Base-by-base conservation (phyloP, 106 monocot genomes). In the Agapanthus africanus region DNA sequence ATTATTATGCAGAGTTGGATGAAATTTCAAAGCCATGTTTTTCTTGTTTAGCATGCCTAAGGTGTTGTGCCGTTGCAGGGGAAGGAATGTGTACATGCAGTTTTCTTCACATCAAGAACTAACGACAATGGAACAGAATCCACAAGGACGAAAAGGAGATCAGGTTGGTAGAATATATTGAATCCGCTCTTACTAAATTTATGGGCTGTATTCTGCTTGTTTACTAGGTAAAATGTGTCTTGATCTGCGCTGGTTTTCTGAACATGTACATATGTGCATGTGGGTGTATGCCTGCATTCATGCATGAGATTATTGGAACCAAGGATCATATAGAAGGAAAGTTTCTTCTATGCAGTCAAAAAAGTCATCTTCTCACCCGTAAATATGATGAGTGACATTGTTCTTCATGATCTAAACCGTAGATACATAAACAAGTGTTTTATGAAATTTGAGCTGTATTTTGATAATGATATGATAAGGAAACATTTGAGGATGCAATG, bases 21-120 rank as follows among this genome's bases (percentile, higher is more conserved):
- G 50, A 19, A 21, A 21, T n/a, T n/a, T 50, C n/a, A 50, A 50
- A 50, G 9, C 50, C 50, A 50, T 34, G 32, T 18, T 61, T 61
- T 2, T 61, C 34, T 13, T 61, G 32, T 34, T 33, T 36, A 35
- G n/a, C 33, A 34, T 19, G 16, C 4, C 64, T 22, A 40, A 65
- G 0, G 11, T 40, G 28, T 35, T 69, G 49, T 80, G 19, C 38
- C 25, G 27, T 78, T 75, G 75, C 65, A 88, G 88, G 79, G 84
- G 88, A 40, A 84, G 88, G 70, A 88, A 84, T 84, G 81, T 84
- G 27, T 88, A 88, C 35, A 78, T 84, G 61, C 88, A 88, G 62
- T 88, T 88, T 75, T 88, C 88, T 70, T 88, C 84, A 13, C 88
- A 88, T 67, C 88, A 88, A 51, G 88, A 88, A 68, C 73, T 88